Percentiles rank a stretch among this genome's conserved stretches.
Conservation (phyloP, 352 stramenopile genomes). For the Phytopythium helicoides region DNA sequence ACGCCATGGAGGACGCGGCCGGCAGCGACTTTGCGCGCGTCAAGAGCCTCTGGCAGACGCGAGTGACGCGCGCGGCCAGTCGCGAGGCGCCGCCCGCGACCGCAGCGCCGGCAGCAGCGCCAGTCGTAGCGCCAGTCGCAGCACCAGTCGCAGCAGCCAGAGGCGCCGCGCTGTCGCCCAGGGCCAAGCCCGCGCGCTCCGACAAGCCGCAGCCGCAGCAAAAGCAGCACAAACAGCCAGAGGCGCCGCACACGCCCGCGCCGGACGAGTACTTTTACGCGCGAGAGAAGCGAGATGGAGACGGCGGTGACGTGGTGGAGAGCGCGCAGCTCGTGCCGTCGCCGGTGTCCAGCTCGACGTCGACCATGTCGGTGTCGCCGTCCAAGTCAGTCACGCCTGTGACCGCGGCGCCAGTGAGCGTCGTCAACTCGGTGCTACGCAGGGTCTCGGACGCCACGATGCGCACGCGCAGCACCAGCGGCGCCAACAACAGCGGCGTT, state of each 20-base stretch:
- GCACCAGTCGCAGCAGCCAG: no score
- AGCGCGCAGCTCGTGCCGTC: conserved; percentile 13
- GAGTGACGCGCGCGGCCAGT: conserved; percentile 35
- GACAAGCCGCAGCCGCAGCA: background rate
- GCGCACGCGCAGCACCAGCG: conserved; percentile 1
- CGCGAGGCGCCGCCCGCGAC: background rate
- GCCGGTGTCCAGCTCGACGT: conserved; percentile 18
- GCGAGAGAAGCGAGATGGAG: conserved; percentile 5
- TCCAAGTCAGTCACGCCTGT: conserved; percentile 1
- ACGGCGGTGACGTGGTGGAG: no score
- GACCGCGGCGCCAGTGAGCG: conserved; percentile 1
- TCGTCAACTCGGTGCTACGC: conserved; percentile 5
- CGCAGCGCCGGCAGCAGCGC: background rate
- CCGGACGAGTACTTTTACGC: conserved; percentile 23
- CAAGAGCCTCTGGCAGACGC: conserved; percentile 69
- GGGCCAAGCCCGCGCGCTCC: background rate
- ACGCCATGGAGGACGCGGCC: background rate
- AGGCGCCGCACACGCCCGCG: conserved; percentile 30
- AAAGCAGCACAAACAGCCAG: background rate
- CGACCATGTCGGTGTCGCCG: conserved; percentile 18
- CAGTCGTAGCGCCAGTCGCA: background rate
- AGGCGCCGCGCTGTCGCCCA: background rate
- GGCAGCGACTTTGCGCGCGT: conserved; percentile 44
- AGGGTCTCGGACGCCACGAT: conserved; percentile 7
- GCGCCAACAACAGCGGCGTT: background rate